Base-by-base conservation (phyloP, 2,329 filamentous ascomycete genomes). In the Ophiostoma sp. region DNA sequence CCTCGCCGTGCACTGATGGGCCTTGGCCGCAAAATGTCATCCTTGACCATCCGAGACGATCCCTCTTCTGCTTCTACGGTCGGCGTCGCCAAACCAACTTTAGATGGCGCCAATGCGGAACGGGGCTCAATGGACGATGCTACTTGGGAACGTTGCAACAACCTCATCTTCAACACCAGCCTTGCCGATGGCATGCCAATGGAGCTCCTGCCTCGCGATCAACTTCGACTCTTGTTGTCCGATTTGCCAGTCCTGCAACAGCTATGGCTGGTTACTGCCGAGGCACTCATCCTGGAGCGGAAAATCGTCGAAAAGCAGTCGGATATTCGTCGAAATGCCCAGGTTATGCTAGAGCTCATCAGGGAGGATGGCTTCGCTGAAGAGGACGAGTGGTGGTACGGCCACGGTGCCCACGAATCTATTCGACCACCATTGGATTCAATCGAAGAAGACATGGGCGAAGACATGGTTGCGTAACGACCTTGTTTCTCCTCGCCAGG, bases 361-460 rank as follows among this genome's bases (percentile, higher is more conserved):
- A 85, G 86, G 68, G 89, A 91, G 74, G 87, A 90, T 72, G 88
- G 87, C 22, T 80, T 86, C 25, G 85, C 86, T 25, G 86, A 88
- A 72, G 85, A 89, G 78, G 89, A 91, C 75, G 86, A 90, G 76
- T 91, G 89, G 88, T 86, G 86, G 82, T 90, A 90, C 76, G 87
- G 88, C 63, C 84, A 84, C 70, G 82, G 81, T 45, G 84, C 85
- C 1, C 84, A 86, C n/a, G 86, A 87, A 42, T 87, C 86, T n/a
- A 83, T 89, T 64, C 84, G 85, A 50, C 87, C 87, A 50, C 84
- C 86, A 15, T 78, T 83, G 1, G 84, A 85, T 74, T 83, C 83
- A 28, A 86, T 85, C 72, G 86, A 88, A 75, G 87, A 89, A 73
- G 87, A 89, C 75, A 80, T 82, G 9, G 78, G 82, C 71, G 83